Evolutionary conservation across 495 filamentous ascomycete species (phyloP).

Genomic region (Aspergillus steynii): DNA sequence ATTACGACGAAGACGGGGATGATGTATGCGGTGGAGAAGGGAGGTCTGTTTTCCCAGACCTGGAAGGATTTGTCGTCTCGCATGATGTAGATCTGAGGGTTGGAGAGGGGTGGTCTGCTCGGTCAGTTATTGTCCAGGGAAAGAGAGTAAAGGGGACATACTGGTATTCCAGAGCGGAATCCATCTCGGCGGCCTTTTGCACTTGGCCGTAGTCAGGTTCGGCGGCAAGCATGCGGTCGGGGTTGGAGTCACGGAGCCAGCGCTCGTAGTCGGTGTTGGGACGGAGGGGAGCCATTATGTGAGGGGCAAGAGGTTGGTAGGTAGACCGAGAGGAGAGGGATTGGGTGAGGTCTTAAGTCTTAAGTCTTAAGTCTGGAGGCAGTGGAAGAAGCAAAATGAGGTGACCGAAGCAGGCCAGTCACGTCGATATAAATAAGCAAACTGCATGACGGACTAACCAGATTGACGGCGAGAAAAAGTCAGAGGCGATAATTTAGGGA

Average conservation of each 20-base stretch:
- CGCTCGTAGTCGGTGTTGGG: constrained; percentile 4
- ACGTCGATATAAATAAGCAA: neutral
- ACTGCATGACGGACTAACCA: neutral
- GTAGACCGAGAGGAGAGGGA: neutral
- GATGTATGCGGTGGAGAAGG: neutral
- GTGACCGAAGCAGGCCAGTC: neutral
- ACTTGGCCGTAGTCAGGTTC: constrained; percentile 1
- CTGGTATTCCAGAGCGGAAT: neutral
- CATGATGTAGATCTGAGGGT: neutral
- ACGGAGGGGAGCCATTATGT: neutral
- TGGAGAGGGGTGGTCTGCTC: neutral
- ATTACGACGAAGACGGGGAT: neutral
- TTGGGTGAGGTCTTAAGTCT: neutral
- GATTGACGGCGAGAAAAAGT: neutral
- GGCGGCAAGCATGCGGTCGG: neutral
- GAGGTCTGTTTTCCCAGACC: neutral
- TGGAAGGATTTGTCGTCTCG: neutral
- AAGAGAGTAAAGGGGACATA: neutral
- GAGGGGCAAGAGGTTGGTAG: no score
- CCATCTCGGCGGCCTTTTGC: neutral
- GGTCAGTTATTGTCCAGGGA: neutral
- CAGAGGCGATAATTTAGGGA: neutral
- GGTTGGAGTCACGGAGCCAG: neutral
- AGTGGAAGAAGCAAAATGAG: neutral
- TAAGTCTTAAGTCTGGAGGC: neutral